Evolutionary conservation across 2,329 filamentous ascomycete species (phyloP).

Genomic region (Penicillium sp.): DNA sequence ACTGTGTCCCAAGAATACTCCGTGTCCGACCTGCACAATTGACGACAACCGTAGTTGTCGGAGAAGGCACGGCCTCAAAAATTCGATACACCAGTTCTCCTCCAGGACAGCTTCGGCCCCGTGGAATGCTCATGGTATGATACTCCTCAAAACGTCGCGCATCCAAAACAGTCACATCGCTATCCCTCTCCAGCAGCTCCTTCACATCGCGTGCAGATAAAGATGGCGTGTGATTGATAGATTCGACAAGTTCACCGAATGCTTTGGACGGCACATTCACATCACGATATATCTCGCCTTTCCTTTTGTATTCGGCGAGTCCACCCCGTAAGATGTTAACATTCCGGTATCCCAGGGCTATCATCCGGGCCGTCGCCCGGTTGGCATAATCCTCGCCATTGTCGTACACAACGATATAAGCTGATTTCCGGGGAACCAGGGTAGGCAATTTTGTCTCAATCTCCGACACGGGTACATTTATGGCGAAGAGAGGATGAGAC

Average conservation of each 20-base stretch:
- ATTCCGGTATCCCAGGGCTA: constrained; percentile 25
- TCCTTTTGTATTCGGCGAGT: constrained; percentile 22
- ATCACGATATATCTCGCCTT: constrained; percentile 33
- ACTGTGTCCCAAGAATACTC: constrained; percentile 33
- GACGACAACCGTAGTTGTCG: constrained; percentile 30
- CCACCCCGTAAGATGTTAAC: constrained; percentile 28
- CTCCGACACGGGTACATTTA: constrained; percentile 31
- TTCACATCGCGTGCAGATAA: constrained; percentile 28
- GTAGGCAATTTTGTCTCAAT: constrained; percentile 27
- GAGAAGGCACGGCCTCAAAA: constrained; percentile 28
- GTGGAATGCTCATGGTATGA: constrained; percentile 35
- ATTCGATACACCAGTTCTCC: constrained; percentile 32
- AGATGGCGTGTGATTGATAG: constrained; percentile 31
- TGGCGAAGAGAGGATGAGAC: constrained; percentile 30
- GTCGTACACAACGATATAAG: constrained; percentile 31
- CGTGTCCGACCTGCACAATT: constrained; percentile 35
- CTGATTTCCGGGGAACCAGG: constrained; percentile 27
- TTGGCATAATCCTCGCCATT: constrained; percentile 29
- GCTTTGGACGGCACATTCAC: constrained; percentile 34
- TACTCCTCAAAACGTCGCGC: constrained; percentile 32
- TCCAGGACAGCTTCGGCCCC: constrained; percentile 32
- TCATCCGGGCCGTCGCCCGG: constrained; percentile 22
- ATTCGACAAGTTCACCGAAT: constrained; percentile 34
- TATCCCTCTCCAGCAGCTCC: constrained; percentile 21
- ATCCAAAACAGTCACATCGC: constrained; percentile 29